Evolutionary conservation across 2,329 filamentous ascomycete genomes (phyloP).

Genomic region (Apiospora hydei): DNA sequence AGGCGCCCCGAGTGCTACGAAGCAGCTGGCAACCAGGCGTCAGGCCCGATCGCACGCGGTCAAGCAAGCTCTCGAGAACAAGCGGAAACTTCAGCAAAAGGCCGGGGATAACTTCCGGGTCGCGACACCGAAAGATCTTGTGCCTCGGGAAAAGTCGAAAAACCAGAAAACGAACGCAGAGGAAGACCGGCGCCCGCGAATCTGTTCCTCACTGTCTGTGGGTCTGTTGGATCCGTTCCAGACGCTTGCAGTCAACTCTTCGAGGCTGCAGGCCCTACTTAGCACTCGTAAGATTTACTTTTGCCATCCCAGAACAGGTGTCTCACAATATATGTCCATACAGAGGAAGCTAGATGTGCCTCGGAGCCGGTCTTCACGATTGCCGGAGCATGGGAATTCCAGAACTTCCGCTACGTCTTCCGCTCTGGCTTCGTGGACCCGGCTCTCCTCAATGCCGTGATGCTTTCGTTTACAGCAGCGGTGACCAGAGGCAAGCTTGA

Average conservation of each 20-base stretch:
- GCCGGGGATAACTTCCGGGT: slow-evolving; percentile 38
- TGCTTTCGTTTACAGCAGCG: slow-evolving; percentile 48
- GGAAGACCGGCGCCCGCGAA: background rate
- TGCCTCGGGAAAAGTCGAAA: background rate
- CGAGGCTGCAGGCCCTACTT: slow-evolving; percentile 33
- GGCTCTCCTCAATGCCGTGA: slow-evolving; percentile 48
- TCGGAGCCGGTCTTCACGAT: slow-evolving; percentile 48
- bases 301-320: no score
- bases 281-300: slow-evolving; percentile 35
- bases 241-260: slow-evolving; percentile 34
- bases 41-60: slow-evolving; percentile 43
- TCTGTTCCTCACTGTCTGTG: slow-evolving; percentile 20
- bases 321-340: background rate
- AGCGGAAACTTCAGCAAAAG: slow-evolving; percentile 40
- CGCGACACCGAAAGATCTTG: slow-evolving; percentile 27
- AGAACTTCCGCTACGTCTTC: slow-evolving; percentile 47
- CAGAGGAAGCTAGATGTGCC: slow-evolving; percentile 37
- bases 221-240: slow-evolving; percentile 33
- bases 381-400: slow-evolving; percentile 45
- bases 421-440: slow-evolving; percentile 43
- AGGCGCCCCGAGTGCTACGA: slow-evolving; percentile 29
- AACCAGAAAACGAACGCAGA: background rate
- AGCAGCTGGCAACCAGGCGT: slow-evolving; percentile 33
- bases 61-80: slow-evolving; percentile 37
- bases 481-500: slow-evolving; percentile 36